A percentile compares a stretch with the other conserved stretches of the same genome.
Conservation (phyloP, 352 stramenopile species). For the Phytophthora citricola region DNA sequence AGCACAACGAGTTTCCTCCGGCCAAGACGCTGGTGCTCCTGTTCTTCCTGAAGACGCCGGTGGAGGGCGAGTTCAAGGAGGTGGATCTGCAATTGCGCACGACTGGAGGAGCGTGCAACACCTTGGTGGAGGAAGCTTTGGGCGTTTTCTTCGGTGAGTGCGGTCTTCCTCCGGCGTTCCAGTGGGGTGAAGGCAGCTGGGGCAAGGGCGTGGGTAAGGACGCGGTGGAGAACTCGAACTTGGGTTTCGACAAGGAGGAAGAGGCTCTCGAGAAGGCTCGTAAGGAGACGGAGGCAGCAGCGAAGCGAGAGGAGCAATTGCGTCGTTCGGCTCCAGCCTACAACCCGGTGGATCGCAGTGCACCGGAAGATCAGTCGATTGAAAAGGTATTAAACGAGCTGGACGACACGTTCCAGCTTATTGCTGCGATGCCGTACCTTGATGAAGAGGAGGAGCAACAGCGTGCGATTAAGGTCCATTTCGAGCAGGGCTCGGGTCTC, state of each 20-base stretch:
- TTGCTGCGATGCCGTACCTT: slow-evolving; percentile 72
- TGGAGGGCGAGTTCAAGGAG: slow-evolving; percentile 75
- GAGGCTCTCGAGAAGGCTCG: slow-evolving; percentile 47
- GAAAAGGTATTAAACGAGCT: slow-evolving; percentile 64
- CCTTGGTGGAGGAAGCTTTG: slow-evolving; percentile 75
- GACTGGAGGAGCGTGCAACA: slow-evolving; percentile 80
- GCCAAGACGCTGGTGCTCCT: slow-evolving; percentile 73
- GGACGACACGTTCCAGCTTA: slow-evolving; percentile 75
- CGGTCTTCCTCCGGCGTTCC: slow-evolving; percentile 63
- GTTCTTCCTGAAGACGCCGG: slow-evolving; percentile 75
- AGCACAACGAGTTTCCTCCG: slow-evolving; percentile 79
- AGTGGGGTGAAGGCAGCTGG: slow-evolving; percentile 80
- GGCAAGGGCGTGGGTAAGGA: slow-evolving; percentile 70
- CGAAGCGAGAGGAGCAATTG: slow-evolving; percentile 35
- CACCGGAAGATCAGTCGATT: slow-evolving; percentile 50
- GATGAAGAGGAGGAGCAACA: slow-evolving; percentile 72
- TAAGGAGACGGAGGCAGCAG: slow-evolving; percentile 43
- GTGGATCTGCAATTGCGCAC: slow-evolving; percentile 70
- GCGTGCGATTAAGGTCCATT: slow-evolving; percentile 53
- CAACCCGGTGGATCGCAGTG: slow-evolving; percentile 33
- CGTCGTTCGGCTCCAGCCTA: slow-evolving; percentile 50
- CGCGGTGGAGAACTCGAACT: slow-evolving; percentile 66
- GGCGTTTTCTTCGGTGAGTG: slow-evolving; percentile 77
- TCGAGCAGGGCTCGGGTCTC: slow-evolving; percentile 65
- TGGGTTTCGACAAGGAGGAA: slow-evolving; percentile 69